Percentiles rank a stretch among this genome's conserved stretches.
Evolutionary conservation across 176 grass and related monocot genomes (phyloP).

Genomic region (Aegilops bicornis): DNA sequence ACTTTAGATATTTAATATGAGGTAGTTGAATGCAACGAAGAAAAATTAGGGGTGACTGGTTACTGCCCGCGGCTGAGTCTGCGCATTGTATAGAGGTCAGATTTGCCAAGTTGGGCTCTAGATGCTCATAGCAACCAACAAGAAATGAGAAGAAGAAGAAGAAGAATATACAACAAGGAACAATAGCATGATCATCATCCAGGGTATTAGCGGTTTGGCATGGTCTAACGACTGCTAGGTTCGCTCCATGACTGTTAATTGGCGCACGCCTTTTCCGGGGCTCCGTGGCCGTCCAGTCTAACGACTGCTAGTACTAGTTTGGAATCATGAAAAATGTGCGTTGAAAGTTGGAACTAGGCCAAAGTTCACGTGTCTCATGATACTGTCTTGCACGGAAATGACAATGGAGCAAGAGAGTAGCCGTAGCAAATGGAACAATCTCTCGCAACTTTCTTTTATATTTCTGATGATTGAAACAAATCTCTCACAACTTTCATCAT

Average conservation of each 20-base stretch:
- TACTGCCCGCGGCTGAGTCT: no score
- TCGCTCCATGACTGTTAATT: constrained; percentile 5
- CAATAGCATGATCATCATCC: no score
- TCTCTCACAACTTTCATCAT: background rate
- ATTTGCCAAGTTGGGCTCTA: no score
- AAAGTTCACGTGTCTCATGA: background rate
- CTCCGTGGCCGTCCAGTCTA: background rate
- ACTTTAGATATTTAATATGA: no score
- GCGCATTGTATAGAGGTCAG: no score
- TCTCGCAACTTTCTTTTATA: background rate
- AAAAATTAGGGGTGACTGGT: no score
- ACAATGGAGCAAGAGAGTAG: background rate
- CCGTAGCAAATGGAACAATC: background rate
- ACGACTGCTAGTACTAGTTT: background rate
- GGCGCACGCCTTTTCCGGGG: constrained; percentile 2
- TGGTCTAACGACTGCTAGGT: constrained; percentile 27
- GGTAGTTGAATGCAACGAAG: no score
- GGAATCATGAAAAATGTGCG: no score
- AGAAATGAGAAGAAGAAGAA: no score
- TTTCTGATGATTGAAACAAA: background rate
- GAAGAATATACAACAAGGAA: background rate
- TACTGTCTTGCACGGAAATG: background rate
- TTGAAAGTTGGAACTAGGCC: background rate
- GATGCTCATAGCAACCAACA: no score
- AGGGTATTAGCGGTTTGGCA: constrained; percentile 1